Evolutionary conservation across 129 eudicot species (phyloP).

Genomic region (Arctium lappa): DNA sequence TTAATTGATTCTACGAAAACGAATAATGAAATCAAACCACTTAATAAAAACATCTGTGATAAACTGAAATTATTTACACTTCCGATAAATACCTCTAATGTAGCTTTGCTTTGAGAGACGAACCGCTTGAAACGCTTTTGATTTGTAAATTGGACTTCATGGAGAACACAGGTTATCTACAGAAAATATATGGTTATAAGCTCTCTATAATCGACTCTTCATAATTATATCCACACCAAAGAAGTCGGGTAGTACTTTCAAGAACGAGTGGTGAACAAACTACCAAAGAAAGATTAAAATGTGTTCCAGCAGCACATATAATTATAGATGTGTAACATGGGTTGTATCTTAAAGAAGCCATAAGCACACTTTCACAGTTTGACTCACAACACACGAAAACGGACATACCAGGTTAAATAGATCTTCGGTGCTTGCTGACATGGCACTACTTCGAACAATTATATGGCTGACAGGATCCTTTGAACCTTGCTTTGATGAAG

Average conservation of each 20-base stretch:
- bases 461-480: slow-evolving; percentile 60
- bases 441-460: slow-evolving; percentile 80
- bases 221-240: neutral
- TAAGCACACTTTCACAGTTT: too few species aligned
- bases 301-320: neutral
- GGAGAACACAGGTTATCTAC: slow-evolving; percentile 63
- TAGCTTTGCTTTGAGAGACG: slow-evolving; percentile 80
- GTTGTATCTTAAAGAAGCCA: too few species aligned
- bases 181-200: slow-evolving; percentile 1
- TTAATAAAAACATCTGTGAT: slow-evolving; percentile 5
- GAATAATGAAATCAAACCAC: neutral
- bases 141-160: slow-evolving; percentile 79
- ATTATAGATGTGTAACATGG: too few species aligned
- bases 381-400: neutral
- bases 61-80: neutral
- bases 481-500: slow-evolving; percentile 62
- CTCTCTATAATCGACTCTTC: neutral
- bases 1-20: slow-evolving; percentile 54
- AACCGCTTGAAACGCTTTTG: slow-evolving; percentile 88
- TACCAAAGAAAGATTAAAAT: too few species aligned
- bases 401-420: slow-evolving; percentile 70
- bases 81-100: slow-evolving; percentile 63
- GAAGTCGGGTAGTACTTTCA: neutral
- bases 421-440: slow-evolving; percentile 74
- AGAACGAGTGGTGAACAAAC: too few species aligned